These are phyloP conservation scores for Tuber umbilicatum DNA, from an alignment of 495 filamentous ascomycete species.

Conservation along the genomic window DNA sequence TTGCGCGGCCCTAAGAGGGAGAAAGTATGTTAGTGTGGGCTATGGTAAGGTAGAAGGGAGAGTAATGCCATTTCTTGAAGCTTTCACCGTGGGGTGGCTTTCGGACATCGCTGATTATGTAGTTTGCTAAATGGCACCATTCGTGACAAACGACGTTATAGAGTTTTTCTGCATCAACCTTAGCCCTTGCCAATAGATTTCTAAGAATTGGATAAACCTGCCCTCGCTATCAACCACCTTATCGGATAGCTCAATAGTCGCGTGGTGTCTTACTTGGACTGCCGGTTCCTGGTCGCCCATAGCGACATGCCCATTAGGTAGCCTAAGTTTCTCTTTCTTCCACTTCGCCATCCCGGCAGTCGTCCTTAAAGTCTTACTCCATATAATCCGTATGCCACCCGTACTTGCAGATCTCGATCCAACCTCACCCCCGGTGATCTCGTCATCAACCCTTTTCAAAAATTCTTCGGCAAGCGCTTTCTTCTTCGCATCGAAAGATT, in stretches of 20 bases:
- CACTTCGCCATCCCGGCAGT: slow-evolving; percentile 86
- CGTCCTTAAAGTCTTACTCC: slow-evolving; percentile 76
- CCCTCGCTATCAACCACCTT: slow-evolving; percentile 71
- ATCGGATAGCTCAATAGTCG: slow-evolving; percentile 77
- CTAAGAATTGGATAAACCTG: slow-evolving; percentile 8
- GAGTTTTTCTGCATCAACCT: slow-evolving; percentile 51
- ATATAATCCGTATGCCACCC: slow-evolving; percentile 71
- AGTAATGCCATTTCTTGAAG: slow-evolving; percentile 66
- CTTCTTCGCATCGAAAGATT: slow-evolving; percentile 62
- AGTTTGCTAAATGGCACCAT: slow-evolving; percentile 88
- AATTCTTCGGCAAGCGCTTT: slow-evolving; percentile 61
- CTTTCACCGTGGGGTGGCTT: slow-evolving; percentile 71
- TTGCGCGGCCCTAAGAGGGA: slow-evolving; percentile 46
- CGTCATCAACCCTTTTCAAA: slow-evolving; percentile 63
- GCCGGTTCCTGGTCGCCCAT: slow-evolving; percentile 12
- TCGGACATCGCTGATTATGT: slow-evolving; percentile 64
- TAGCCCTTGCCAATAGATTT: background rate
- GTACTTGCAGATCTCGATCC: slow-evolving; percentile 53
- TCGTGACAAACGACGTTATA: slow-evolving; percentile 87
- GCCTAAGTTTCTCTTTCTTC: slow-evolving; percentile 55
- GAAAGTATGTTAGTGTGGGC: slow-evolving; percentile 3
- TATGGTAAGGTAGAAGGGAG: slow-evolving; percentile 37
- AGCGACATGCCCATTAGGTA: slow-evolving; percentile 26
- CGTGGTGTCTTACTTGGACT: slow-evolving; percentile 53
- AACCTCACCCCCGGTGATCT: slow-evolving; percentile 59